These are phyloP conservation scores for Albugo candida DNA, from an alignment of 352 stramenopile species.

Conservation along the genomic window DNA sequence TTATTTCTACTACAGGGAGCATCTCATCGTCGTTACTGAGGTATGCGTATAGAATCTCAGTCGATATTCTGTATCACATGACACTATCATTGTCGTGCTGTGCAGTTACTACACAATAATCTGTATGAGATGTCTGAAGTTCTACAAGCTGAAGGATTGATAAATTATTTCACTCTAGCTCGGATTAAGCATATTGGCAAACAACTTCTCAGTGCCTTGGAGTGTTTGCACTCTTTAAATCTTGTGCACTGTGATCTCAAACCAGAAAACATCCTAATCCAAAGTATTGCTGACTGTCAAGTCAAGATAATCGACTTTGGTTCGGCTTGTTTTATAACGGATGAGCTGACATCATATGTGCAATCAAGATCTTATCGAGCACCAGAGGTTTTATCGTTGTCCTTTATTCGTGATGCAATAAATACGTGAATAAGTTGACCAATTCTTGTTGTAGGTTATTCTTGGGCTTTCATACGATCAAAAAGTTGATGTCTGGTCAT, in stretches of 20 bases:
- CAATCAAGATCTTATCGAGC: conserved; percentile 62
- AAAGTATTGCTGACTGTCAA: conserved; percentile 9
- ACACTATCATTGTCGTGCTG: neutral
- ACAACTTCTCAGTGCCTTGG: conserved; percentile 57
- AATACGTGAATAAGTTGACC: neutral
- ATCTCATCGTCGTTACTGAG: conserved; percentile 90
- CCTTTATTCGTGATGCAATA: neutral
- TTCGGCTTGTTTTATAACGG: conserved; percentile 72
- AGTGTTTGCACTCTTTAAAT: conserved; percentile 71
- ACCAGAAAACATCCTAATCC: conserved; percentile 79
- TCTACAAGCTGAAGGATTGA: conserved; percentile 42
- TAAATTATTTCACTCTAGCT: conserved; percentile 89
- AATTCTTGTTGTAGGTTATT: conserved; percentile 43
- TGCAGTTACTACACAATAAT: conserved; percentile 88
- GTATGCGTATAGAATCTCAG: conserved; percentile 14
- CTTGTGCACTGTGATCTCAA: conserved; percentile 90
- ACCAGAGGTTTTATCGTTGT: conserved; percentile 6
- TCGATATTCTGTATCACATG: neutral
- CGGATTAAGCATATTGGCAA: conserved; percentile 78
- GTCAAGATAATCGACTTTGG: conserved; percentile 92
- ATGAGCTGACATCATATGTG: conserved; percentile 77
- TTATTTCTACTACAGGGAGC: conserved; percentile 87
- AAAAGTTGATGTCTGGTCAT: conserved; percentile 83
- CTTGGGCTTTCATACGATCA: conserved; percentile 73
- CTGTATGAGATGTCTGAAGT: conserved; percentile 95